Base-by-base conservation (phyloP, 2,329 filamentous ascomycete genomes). In the Alternaria solani region DNA sequence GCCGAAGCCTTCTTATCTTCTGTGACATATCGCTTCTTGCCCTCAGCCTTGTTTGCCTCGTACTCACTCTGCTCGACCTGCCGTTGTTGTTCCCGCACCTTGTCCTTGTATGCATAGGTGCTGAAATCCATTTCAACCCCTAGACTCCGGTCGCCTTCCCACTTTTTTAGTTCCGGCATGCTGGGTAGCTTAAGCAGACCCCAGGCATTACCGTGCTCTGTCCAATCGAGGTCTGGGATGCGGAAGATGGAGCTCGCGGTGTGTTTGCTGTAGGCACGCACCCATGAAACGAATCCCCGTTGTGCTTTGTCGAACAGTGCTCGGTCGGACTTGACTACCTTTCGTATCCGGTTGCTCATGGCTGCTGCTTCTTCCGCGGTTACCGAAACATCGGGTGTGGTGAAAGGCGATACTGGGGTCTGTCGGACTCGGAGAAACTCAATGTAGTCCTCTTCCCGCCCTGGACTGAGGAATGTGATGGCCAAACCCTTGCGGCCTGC, bases 241-340 rank as follows among this genome's bases (percentile, higher is more conserved):
- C 91, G 88, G 82, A 99, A 99, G 67, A 99, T 98, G 72, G 93
- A 96, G 61, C 88, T 90, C 1, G 94, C 93, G 67, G 94, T 89
- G 73, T 98, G 95, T 72, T 95, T 96, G 74, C 88, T 91, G 80
- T 98, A 98, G 67, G 92, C 91, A 74, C 93, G 88, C 1, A 96
- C 88, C 91, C 93, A 98, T 74, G 91, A 94, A 23, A 98, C 94
- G 70, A 99, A 98, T 0, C 90, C 95, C 63, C 90, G 89, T 74
- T 97, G 93, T 0, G 91, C 93, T 72, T 96, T 95, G 76, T 97
- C 93, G 75, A 95, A 90, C 11, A 95, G 75, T 26, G 88, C 87
- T 25, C 90, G 82, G 74, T 92, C 90, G 39, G 81, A 78, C 28
- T 82, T 80, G 12, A 89, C 85, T 4, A 87, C 74, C 11, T 82